Conservation (phyloP, 768 basidiomycete genomes). For the Rhizopogon rudus region DNA sequence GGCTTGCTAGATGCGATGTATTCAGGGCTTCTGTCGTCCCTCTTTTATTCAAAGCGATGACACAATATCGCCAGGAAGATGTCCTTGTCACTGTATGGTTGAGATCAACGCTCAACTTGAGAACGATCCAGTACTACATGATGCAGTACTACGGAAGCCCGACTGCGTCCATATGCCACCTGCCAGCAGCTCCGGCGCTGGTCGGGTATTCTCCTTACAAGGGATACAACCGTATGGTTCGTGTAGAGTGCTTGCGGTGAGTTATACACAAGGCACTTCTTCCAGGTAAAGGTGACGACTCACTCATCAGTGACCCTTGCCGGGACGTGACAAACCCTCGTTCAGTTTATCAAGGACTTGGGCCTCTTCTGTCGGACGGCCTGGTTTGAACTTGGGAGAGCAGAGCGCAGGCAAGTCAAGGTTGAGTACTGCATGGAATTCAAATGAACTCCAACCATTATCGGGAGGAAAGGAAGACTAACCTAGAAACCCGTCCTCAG, state of each 20-base stretch:
- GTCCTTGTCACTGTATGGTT: no score
- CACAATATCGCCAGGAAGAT: no score
- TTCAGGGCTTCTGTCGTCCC: no score
- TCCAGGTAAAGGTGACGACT: slow-evolving; percentile 86
- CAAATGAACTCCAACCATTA: neutral
- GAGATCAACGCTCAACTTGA: no score
- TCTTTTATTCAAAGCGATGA: no score
- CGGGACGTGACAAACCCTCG: slow-evolving; percentile 71
- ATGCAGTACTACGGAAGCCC: no score
- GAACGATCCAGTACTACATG: no score
- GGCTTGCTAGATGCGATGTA: no score
- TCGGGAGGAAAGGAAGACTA: slow-evolving; percentile 14
- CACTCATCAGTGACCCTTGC: slow-evolving; percentile 40
- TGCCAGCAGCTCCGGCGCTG: no score
- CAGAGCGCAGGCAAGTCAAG: slow-evolving; percentile 91
- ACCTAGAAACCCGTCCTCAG: slow-evolving; percentile 82
- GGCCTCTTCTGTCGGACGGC: slow-evolving; percentile 92
- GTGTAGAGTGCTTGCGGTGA: slow-evolving; percentile 25
- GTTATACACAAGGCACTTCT: slow-evolving; percentile 93
- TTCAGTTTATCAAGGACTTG: slow-evolving; percentile 83
- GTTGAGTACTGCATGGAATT: slow-evolving; percentile 68
- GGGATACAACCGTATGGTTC: no score
- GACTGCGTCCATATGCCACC: slow-evolving; percentile 16
- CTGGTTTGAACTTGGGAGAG: slow-evolving; percentile 91
- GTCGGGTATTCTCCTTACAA: no score